A percentile compares a stretch with the other conserved stretches of the same genome.
phyloP scores from a whole-genome alignment of 1,284 basidiomycete genomes.

The Ustilago tritici region DNA sequence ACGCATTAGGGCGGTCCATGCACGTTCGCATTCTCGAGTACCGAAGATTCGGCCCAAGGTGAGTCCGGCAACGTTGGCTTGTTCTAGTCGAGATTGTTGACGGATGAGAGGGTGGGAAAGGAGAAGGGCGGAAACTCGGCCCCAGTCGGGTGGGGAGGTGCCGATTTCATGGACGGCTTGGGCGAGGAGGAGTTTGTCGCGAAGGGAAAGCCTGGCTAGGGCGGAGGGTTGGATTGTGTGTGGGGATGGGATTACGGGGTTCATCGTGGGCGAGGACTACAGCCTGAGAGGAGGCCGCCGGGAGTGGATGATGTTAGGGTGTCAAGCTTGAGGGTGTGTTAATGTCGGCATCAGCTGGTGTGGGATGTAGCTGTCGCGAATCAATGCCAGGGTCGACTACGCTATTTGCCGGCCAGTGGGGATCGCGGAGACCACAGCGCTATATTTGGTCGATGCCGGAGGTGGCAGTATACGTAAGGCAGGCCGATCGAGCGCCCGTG shows the following conservation, averaged over 20 bases:
- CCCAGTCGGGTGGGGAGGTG: conserved; percentile 61
- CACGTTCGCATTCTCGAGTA: conserved; percentile 59
- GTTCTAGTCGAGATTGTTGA: conserved; percentile 49
- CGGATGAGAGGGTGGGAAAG: conserved; percentile 61
- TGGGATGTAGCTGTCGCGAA: not conserved
- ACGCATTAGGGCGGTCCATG: conserved; percentile 61
- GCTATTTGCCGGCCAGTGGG: not conserved
- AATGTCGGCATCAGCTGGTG: not conserved
- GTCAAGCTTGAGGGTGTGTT: not conserved
- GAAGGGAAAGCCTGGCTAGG: conserved; percentile 44
- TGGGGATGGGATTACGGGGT: conserved; percentile 47
- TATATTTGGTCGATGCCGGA: too few relatives aligned
- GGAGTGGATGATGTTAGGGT: too few relatives aligned
- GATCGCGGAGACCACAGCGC: too few relatives aligned
- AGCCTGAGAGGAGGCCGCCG: not conserved
- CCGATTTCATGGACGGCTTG: conserved; percentile 65
- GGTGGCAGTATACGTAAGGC: too few relatives aligned
- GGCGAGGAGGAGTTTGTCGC: conserved; percentile 65
- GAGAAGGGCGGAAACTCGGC: conserved; percentile 51
- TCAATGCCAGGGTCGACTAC: not conserved
- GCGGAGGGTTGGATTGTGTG: conserved; percentile 46
- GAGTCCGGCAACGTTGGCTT: conserved; percentile 52
- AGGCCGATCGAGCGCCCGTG: not conserved
- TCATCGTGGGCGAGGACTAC: conserved; percentile 12
- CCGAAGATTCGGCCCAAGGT: conserved; percentile 59